Evolutionary conservation across 352 stramenopile species (phyloP).

Genomic region (Globisporangium emineosum): DNA sequence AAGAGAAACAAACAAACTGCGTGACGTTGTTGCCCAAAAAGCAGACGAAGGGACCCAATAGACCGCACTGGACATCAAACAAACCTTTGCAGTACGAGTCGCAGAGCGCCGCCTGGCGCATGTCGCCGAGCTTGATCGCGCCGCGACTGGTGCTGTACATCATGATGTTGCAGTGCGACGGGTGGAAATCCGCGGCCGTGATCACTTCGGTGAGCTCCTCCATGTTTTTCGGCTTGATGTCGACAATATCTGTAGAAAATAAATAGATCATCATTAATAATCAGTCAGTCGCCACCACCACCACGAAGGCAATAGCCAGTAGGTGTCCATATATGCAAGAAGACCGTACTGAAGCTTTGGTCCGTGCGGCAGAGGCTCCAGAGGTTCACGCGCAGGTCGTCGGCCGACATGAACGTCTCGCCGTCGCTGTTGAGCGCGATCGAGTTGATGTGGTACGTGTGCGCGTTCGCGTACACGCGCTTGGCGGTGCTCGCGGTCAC

Average conservation of each 20-base stretch:
- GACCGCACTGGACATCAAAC: not conserved
- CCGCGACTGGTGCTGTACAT: constrained; percentile 94
- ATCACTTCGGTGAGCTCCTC: constrained; percentile 97
- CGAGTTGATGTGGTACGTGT: constrained; percentile 98
- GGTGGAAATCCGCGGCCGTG: constrained; percentile 93
- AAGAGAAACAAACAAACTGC: not conserved
- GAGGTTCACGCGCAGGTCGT: constrained; percentile 95
- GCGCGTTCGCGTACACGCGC: constrained; percentile 90
- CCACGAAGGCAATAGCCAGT: not conserved
- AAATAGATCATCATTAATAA: not conserved
- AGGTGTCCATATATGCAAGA: not conserved
- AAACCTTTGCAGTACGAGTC: constrained; percentile 77
- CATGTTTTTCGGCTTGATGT: constrained; percentile 97
- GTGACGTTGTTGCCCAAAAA: not conserved
- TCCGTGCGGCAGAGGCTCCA: constrained; percentile 92
- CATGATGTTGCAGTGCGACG: constrained; percentile 92
- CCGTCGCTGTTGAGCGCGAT: constrained; percentile 93
- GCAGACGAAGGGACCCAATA: not conserved
- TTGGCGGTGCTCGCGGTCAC: constrained; percentile 78
- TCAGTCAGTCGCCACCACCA: too few species aligned
- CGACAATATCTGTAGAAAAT: constrained; percentile 85
- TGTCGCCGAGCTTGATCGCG: constrained; percentile 91
- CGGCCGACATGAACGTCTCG: constrained; percentile 94
- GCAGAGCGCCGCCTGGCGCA: constrained; percentile 88
- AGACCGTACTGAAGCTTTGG: constrained; percentile 86